These are phyloP conservation scores for Limonium bicolor DNA, from an alignment of 148 eudicot genomes.

Conservation along the genomic window DNA sequence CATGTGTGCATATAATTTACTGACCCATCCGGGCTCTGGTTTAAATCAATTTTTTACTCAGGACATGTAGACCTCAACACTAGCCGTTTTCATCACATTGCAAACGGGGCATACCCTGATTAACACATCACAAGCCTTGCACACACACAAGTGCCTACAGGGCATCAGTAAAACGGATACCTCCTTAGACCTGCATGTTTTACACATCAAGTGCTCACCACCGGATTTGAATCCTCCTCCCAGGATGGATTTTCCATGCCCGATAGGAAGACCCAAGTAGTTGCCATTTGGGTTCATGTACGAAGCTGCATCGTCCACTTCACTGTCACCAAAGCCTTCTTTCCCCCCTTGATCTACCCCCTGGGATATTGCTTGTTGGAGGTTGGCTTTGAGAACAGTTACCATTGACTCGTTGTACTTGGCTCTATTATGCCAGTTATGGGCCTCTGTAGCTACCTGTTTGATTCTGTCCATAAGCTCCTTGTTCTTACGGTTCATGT, in stretches of 20 bases:
- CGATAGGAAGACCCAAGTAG: conserved; percentile 17
- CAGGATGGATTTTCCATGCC: conserved; percentile 17
- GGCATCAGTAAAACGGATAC: conserved; percentile 61
- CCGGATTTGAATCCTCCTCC: too few species aligned
- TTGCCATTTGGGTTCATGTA: conserved; percentile 42
- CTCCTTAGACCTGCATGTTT: conserved; percentile 40
- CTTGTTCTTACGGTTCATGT: conserved; percentile 57
- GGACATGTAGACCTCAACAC: conserved; percentile 61
- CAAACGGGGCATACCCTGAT: conserved; percentile 54
- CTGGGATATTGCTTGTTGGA: conserved; percentile 57
- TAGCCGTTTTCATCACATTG: conserved; percentile 35
- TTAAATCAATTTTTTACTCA: conserved; percentile 8
- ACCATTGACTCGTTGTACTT: conserved; percentile 79
- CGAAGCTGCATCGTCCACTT: conserved; percentile 65
- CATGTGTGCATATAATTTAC: neutral
- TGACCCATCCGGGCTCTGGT: too few species aligned
- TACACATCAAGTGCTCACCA: conserved; percentile 36
- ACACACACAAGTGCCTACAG: conserved; percentile 64
- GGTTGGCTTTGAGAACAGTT: conserved; percentile 48
- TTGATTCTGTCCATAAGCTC: conserved; percentile 63
- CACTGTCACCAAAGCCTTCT: conserved; percentile 82
- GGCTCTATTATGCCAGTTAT: conserved; percentile 70
- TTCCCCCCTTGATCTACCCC: conserved; percentile 54
- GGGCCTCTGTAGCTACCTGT: conserved; percentile 65
- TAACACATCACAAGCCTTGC: conserved; percentile 48